Base-by-base conservation (phyloP, 1,139 yeast genomes). In the Debaryomyces subglobosus region DNA sequence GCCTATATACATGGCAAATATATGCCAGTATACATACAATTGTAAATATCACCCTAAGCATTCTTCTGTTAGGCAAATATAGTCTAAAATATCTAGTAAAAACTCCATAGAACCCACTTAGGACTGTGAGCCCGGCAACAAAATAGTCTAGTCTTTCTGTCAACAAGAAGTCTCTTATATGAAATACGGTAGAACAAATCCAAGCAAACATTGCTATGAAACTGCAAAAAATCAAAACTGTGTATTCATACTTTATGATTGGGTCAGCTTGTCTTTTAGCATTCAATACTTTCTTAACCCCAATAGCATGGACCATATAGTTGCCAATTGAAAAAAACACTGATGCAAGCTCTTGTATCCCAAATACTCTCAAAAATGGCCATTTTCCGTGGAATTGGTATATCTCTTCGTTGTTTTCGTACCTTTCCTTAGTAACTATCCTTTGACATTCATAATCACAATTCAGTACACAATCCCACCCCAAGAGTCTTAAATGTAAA, bases 331-430 rank as follows among this genome's bases (percentile, higher is more conserved):
- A 88, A 65, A 94, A 94, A 1, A 90, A 27, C 2, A 87, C 83
- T n/a, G 96, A 86, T 13, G 85, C 86, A 0, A 91, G 71, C 63
- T 94, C 99, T 64, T 94, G 99, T 27, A 88, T 73, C 0, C 96
- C 96, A 16, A 76, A 68, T 1, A 87, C 61, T 48, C 99, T 76
- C 38, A 72, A 56, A 60, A 94, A 94, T 2, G 98, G 98, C 99
- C 99, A 94, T 68, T 94, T 94, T 0, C 99, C 99, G 65, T 94
- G 98, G 68, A 90, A 94, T 63, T 94, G 99, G 43, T 78, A 78
- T 2, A 89, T 71, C 48, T 82, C 84, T 47, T 79, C 77, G 8
- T 59, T 49, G 2, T 68, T 57, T 0, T 52, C 55, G 16, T 72
- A 70, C 20, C 96, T 72, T 42, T 77, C 70, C 2, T 60, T 58